A percentile compares a stretch with the other conserved stretches of the same genome.
Conservation (phyloP, 2,329 filamentous ascomycete genomes). For the Fusarium sulawesiense region DNA sequence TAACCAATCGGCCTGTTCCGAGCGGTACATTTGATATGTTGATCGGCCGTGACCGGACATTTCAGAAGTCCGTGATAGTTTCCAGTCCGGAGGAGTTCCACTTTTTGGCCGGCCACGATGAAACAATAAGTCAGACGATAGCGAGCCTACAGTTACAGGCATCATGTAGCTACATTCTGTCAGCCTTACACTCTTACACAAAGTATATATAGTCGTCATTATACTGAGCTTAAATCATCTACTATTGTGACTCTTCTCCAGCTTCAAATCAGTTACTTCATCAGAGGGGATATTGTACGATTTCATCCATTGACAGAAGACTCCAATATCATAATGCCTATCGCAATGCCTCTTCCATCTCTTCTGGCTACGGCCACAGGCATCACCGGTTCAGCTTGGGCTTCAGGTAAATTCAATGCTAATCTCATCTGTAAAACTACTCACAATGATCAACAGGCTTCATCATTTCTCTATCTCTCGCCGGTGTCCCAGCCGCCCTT, state of each 20-base stretch:
- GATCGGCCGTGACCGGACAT: slow-evolving; percentile 33
- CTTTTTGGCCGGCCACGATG: slow-evolving; percentile 9
- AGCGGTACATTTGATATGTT: slow-evolving; percentile 2
- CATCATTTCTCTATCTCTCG: slow-evolving; percentile 52
- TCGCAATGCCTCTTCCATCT: slow-evolving; percentile 46
- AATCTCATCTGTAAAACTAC: neutral
- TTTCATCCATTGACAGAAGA: neutral
- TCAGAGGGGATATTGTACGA: too few relatives aligned
- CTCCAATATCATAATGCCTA: neutral
- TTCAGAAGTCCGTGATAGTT: slow-evolving; percentile 37
- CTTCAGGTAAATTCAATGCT: slow-evolving; percentile 46
- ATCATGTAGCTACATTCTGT: neutral
- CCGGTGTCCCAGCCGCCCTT: slow-evolving; percentile 50
- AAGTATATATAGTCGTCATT: neutral
- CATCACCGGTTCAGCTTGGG: slow-evolving; percentile 54
- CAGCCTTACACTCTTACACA: neutral
- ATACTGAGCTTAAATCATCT: neutral
- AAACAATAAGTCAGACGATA: neutral
- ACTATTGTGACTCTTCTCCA: neutral
- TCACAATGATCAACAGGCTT: slow-evolving; percentile 46
- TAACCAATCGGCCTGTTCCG: slow-evolving; percentile 23
- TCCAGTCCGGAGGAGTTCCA: slow-evolving; percentile 35
- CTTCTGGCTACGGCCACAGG: slow-evolving; percentile 53
- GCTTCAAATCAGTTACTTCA: neutral
- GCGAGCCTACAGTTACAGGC: neutral